Evolutionary conservation across 1,284 basidiomycete genomes (phyloP).

Genomic region (Megacollybia platyphylla): DNA sequence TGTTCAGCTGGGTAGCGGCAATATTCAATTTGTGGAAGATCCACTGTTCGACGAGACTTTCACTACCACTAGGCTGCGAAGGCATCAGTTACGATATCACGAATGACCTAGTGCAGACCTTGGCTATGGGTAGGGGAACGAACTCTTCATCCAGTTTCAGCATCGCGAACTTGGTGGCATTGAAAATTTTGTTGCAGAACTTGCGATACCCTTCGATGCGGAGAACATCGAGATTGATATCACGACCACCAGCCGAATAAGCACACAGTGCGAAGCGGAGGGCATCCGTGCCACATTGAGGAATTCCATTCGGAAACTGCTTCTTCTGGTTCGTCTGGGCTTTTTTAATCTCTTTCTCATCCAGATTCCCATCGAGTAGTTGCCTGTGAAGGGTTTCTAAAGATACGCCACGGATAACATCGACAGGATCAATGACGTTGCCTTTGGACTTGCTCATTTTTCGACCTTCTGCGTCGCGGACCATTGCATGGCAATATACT

Average conservation of each 20-base stretch:
- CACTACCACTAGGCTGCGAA: conserved; percentile 71
- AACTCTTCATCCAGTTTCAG: conserved; percentile 82
- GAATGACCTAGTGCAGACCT: conserved; percentile 30
- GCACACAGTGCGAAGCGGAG: conserved; percentile 92
- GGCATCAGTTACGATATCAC: neutral
- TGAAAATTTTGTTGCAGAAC: conserved; percentile 99
- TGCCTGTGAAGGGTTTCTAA: conserved; percentile 84
- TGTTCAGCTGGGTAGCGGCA: conserved; percentile 71
- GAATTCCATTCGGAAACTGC: conserved; percentile 98
- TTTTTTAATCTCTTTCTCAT: conserved; percentile 87
- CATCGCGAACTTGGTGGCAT: conserved; percentile 98
- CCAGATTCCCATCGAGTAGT: conserved; percentile 85
- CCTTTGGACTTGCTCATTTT: conserved; percentile 99
- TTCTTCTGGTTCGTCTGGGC: conserved; percentile 96
- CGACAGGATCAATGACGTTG: conserved; percentile 96
- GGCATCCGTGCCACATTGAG: conserved; percentile 96
- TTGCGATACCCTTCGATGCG: conserved; percentile 99
- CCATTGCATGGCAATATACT: conserved; percentile 99
- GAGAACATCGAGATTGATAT: conserved; percentile 93
- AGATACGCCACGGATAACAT: conserved; percentile 83
- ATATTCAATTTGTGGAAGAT: conserved; percentile 89
- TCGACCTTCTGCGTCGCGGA: conserved; percentile 94
- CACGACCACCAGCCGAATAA: conserved; percentile 88
- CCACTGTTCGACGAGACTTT: conserved; percentile 92
- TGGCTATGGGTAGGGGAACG: conserved; percentile 55